Evolutionary conservation across 1,139 yeast species (phyloP), one percentile per base, ranked within the genome.

Genomic region (Pneumocystis oryctolagi): DNA sequence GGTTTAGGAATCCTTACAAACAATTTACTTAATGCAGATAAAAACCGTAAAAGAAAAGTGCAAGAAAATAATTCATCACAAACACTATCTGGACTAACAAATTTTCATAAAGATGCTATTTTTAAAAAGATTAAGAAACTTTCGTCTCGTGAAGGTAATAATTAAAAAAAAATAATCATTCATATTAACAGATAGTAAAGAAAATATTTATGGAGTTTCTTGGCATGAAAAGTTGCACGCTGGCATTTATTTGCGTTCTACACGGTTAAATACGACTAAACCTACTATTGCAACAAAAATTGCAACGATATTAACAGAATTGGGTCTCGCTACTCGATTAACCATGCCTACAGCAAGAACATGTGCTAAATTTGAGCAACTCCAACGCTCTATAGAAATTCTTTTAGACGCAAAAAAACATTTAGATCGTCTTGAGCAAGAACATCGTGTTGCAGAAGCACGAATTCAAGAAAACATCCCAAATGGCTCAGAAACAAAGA

Each of bases 291-390:
- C 90, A 70, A 81, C 85, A 61, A 88, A 89, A 67, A 88, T 90
- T 8, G 78, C 80, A 63, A 80, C 82, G n/a, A 79, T 84, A 4
- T 75, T 92, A 66, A 87, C 84, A 65, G 98, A 92, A 71, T 75
- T 92, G 67, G 92, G 85, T 18, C 76, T 92, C 31, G 79, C 85
- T 1, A 84, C 95, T 69, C 69, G 76, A 37, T 84, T 87, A 67
- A 97, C 98, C 0, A 85, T 94, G 87, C 95, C 96, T 2, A 88
- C 98, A 0, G 82, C 87, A 58, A 83, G 80, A 65, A 89, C 94
- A 0, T 82, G 89, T 75, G 80, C 84, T 9, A 84, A 83, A 70
- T 90, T 87, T 72, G 97, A 92, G 69, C 84, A 84, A 65, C 74
- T 92, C 62, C 80, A 87, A 64, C 83, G 85, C 67, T 79, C 85